Conservation (phyloP, 2,329 filamentous ascomycete species). For the Aspergillus oerlinghausenensis region DNA sequence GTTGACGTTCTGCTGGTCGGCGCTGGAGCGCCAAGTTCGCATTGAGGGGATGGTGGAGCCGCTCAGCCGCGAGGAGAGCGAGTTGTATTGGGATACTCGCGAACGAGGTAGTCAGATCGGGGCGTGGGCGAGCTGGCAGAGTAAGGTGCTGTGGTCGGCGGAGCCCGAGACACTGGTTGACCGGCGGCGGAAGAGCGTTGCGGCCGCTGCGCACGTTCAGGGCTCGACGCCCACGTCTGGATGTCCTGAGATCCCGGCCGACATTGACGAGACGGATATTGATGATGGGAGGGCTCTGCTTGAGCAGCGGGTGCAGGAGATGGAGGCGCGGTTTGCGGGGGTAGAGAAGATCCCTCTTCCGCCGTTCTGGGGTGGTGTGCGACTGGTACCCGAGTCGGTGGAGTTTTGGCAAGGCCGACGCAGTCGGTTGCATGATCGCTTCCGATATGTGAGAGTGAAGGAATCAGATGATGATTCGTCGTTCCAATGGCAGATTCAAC, state of each 20-base stretch:
- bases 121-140: conserved; percentile 91
- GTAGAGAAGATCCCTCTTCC: conserved; percentile 80
- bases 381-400: conserved; percentile 76
- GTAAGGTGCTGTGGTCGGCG: conserved; percentile 58
- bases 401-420: conserved; percentile 96
- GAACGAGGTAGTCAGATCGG: conserved; percentile 80
- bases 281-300: conserved; percentile 70
- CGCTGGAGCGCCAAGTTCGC: conserved; percentile 81
- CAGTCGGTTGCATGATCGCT: conserved; percentile 88
- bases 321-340: conserved; percentile 70
- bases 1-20: conserved; percentile 87
- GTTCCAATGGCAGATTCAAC: conserved; percentile 37
- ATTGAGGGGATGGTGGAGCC: conserved; percentile 74
- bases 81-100: conserved; percentile 59
- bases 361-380: conserved; percentile 88
- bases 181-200: conserved; percentile 22
- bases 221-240: conserved; percentile 1
- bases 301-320: conserved; percentile 71
- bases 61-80: conserved; percentile 65
- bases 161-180: conserved; percentile 23
- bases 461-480: conserved; percentile 53
- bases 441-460: conserved; percentile 71
- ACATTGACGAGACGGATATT: conserved; percentile 33
- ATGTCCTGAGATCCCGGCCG: conserved; percentile 19
- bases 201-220: conserved; percentile 11